Conservation (phyloP, 306 rosid species). For the Trifolium pratense region DNA sequence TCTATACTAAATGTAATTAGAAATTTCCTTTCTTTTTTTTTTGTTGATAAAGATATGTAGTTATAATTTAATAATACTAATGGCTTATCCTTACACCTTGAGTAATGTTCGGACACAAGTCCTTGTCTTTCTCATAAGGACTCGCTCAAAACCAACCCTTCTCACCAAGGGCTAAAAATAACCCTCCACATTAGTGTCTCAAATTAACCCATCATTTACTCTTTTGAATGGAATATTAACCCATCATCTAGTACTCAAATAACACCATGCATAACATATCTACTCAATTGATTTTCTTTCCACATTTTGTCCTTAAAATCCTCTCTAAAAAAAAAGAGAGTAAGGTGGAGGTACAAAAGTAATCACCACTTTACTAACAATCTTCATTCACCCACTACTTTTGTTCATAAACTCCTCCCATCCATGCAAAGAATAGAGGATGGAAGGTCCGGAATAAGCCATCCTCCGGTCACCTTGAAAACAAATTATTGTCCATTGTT, state of each 20-base stretch:
- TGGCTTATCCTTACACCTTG: background rate
- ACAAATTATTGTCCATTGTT: background rate
- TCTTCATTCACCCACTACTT: background rate
- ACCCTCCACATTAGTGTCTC: slow-evolving; percentile 38
- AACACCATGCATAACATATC: slow-evolving; percentile 31
- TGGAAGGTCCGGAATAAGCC: slow-evolving; percentile 41
- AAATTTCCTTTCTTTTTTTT: too few relatives aligned
- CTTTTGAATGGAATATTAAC: background rate
- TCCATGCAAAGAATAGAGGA: slow-evolving; percentile 50
- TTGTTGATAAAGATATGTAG: background rate
- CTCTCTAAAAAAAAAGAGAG: background rate
- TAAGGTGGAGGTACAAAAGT: background rate
- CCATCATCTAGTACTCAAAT: slow-evolving; percentile 18
- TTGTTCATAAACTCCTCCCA: slow-evolving; percentile 26
- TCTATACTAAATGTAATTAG: too few relatives aligned
- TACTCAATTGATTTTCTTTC: slow-evolving; percentile 40
- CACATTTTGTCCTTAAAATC: slow-evolving; percentile 7
- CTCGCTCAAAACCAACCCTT: slow-evolving; percentile 48
- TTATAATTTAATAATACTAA: background rate
- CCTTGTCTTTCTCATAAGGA: slow-evolving; percentile 47
- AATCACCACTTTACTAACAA: background rate
- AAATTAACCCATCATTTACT: slow-evolving; percentile 39
- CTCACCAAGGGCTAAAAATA: slow-evolving; percentile 27
- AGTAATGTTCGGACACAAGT: slow-evolving; percentile 21
- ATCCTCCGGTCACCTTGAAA: slow-evolving; percentile 38